Percentiles rank a stretch among this genome's conserved stretches.
These are phyloP conservation scores for Boletus semigastroideus DNA, from an alignment of 1,284 basidiomycete species.

Conservation along the genomic window DNA sequence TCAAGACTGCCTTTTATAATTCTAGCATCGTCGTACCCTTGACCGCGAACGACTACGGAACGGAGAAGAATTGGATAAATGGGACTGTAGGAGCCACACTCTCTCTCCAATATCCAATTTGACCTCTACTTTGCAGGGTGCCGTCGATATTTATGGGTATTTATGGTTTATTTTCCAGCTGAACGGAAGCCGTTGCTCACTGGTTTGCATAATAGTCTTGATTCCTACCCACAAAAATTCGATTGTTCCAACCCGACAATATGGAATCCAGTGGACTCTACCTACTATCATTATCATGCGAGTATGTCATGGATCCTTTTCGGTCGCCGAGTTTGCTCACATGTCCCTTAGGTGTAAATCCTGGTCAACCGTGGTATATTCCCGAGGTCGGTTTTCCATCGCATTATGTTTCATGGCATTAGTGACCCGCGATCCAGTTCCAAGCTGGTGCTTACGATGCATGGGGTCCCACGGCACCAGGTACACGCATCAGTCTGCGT, in stretches of 20 bases:
- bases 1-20: conserved; percentile 55
- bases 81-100: conserved; percentile 43
- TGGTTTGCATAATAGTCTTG: conserved; percentile 22
- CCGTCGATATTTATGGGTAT: conserved; percentile 57
- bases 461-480: conserved; percentile 67
- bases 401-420: not conserved
- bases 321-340: conserved; percentile 5
- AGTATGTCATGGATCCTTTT: conserved; percentile 14
- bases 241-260: conserved; percentile 34
- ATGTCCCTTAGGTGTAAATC: conserved; percentile 23
- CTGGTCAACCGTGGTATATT: conserved; percentile 31
- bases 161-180: not conserved
- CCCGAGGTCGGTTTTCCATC: conserved; percentile 29
- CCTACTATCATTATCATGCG: conserved; percentile 31
- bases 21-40: conserved; percentile 66
- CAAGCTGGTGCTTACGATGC: conserved; percentile 75
- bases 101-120: not conserved
- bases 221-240: conserved; percentile 34
- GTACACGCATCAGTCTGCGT: conserved; percentile 26
- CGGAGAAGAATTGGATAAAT: conserved; percentile 64
- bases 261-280: conserved; percentile 30
- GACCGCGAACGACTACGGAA: conserved; percentile 70
- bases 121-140: conserved; percentile 35
- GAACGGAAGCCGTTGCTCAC: not conserved
- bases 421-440: conserved; percentile 42